These are phyloP conservation scores for Nepenthes mirabilis DNA, from an alignment of 148 eudicot genomes.

Conservation along the genomic window DNA sequence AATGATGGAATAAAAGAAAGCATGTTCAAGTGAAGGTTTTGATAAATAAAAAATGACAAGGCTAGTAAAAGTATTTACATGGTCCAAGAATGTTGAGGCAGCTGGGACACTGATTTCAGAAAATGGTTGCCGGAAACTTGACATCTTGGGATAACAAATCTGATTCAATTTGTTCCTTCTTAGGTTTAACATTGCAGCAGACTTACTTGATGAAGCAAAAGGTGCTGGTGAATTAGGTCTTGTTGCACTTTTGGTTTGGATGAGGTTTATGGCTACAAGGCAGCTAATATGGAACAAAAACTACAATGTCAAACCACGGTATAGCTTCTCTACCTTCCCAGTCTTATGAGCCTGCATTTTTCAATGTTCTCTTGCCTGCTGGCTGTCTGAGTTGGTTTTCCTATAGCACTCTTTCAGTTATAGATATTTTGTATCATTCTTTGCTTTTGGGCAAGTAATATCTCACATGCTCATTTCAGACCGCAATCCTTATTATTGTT, in stretches of 20 bases:
- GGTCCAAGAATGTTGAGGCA: too few species aligned
- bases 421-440: too few species aligned
- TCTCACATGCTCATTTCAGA: too few species aligned
- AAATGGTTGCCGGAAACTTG: too few species aligned
- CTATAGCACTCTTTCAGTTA: background rate
- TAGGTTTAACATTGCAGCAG: slow-evolving; percentile 95
- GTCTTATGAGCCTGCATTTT: background rate
- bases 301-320: slow-evolving; percentile 98
- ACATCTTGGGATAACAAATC: background rate
- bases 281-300: slow-evolving; percentile 98
- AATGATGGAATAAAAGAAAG: too few species aligned
- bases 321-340: slow-evolving; percentile 5
- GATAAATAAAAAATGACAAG: too few species aligned
- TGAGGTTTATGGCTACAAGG: slow-evolving; percentile 97
- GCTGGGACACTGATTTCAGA: too few species aligned
- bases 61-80: too few species aligned
- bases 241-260: slow-evolving; percentile 95
- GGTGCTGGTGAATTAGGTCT: slow-evolving; percentile 79
- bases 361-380: too few species aligned
- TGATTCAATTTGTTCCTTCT: slow-evolving; percentile 5
- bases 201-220: slow-evolving; percentile 69
- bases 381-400: background rate
- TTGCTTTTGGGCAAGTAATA: too few species aligned
- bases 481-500: too few species aligned
- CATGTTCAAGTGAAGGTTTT: too few species aligned